A percentile compares a stretch with the other conserved stretches of the same genome.
Conservation (phyloP, 2,329 filamentous ascomycete species). For the Ascochyta fabae region DNA sequence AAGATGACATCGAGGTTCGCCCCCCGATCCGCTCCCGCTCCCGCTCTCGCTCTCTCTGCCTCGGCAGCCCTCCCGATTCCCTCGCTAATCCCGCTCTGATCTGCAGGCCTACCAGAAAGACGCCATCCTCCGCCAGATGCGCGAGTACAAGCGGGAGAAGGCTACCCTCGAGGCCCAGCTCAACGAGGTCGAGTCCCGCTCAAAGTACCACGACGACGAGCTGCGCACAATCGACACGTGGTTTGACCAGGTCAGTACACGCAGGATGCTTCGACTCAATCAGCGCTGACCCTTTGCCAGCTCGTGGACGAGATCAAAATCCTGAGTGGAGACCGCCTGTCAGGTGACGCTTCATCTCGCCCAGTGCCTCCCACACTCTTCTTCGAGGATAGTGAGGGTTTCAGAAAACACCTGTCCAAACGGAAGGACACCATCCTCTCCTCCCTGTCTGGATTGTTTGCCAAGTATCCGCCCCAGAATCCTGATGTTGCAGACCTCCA, state of each 20-base stretch:
- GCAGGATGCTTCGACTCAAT: background rate
- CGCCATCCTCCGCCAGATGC: conserved; percentile 96
- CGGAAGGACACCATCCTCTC: conserved; percentile 78
- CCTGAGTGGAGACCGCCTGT: conserved; percentile 47
- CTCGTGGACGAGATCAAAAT: conserved; percentile 58
- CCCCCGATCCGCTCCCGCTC: conserved; percentile 32
- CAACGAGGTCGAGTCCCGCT: conserved; percentile 78
- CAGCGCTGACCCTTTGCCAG: conserved; percentile 42
- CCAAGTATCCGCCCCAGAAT: conserved; percentile 56
- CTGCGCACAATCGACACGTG: conserved; percentile 88
- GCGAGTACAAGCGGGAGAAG: conserved; percentile 94
- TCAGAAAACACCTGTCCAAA: conserved; percentile 79
- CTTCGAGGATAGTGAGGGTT: conserved; percentile 64
- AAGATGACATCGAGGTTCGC: conserved; percentile 77
- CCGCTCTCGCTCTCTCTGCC: conserved; percentile 24
- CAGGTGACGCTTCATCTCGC: conserved; percentile 29
- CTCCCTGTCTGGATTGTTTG: conserved; percentile 73
- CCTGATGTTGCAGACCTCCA: conserved; percentile 78
- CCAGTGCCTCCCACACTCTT: conserved; percentile 61
- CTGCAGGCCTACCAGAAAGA: conserved; percentile 88
- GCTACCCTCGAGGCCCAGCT: conserved; percentile 79
- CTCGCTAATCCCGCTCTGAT: conserved; percentile 36
- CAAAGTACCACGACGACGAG: conserved; percentile 89
- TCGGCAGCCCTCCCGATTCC: conserved; percentile 30
- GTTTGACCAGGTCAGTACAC: conserved; percentile 81